Conservation (phyloP, 768 basidiomycete genomes). For the Clitopilus hobsonii region DNA sequence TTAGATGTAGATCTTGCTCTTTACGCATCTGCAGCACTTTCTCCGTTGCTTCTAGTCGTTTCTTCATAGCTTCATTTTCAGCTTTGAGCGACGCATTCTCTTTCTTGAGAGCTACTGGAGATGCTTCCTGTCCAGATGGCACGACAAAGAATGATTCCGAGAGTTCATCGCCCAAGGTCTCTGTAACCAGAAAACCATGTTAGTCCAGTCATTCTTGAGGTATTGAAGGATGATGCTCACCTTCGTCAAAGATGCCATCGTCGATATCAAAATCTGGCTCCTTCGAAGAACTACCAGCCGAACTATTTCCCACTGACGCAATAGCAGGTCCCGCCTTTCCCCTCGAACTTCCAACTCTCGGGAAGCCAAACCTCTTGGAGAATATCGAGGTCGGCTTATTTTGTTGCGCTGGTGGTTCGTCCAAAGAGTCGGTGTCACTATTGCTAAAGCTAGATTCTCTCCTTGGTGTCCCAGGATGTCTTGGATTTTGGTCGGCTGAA, state of each 20-base stretch:
- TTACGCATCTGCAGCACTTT: conserved; percentile 61
- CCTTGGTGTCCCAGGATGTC: conserved; percentile 17
- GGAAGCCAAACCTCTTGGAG: neutral
- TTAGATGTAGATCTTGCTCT: conserved; percentile 75
- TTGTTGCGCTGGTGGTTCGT: conserved; percentile 54
- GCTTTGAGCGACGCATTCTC: conserved; percentile 64
- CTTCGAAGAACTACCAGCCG: conserved; percentile 34
- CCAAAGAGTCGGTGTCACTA: conserved; percentile 60
- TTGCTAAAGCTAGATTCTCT: conserved; percentile 47
- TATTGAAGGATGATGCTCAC: conserved; percentile 29
- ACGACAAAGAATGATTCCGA: conserved; percentile 80
- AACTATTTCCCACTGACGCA: conserved; percentile 49
- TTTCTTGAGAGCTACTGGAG: conserved; percentile 46
- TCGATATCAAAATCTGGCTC: conserved; percentile 47
- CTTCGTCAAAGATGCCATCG: conserved; percentile 61
- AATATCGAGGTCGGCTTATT: neutral
- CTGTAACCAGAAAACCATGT: conserved; percentile 3
- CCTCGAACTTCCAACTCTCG: neutral
- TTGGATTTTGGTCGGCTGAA: conserved; percentile 11
- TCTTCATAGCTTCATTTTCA: conserved; percentile 54
- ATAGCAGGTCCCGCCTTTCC: conserved; percentile 26
- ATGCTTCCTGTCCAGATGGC: conserved; percentile 53
- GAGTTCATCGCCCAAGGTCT: conserved; percentile 52
- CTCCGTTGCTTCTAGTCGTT: conserved; percentile 57
- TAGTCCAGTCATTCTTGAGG: neutral